Conservation (phyloP, 2,329 filamentous ascomycete genomes). For the Neonectria punicea region DNA sequence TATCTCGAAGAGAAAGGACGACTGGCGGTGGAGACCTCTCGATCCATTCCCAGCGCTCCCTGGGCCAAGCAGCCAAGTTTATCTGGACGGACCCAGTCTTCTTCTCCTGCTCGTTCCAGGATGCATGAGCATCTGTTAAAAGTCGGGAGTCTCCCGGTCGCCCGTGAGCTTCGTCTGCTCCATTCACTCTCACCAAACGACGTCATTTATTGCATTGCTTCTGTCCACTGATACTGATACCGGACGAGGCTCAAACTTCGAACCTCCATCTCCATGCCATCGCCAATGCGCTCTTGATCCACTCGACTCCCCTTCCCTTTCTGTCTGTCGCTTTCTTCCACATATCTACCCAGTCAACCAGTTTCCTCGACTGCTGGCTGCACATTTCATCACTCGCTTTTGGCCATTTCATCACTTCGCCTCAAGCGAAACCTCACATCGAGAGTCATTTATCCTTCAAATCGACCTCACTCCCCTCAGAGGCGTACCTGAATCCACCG, state of each 20-base stretch:
- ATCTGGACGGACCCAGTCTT: slow-evolving; percentile 39
- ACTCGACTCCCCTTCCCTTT: slow-evolving; percentile 26
- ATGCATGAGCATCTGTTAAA: slow-evolving; percentile 37
- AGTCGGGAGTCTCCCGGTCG: slow-evolving; percentile 35
- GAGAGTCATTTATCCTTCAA: slow-evolving; percentile 3
- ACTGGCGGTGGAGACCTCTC: slow-evolving; percentile 23
- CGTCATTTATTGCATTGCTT: slow-evolving; percentile 1
- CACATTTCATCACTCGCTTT: slow-evolving; percentile 34
- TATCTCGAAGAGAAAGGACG: slow-evolving; percentile 6
- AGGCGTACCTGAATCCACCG: not conserved
- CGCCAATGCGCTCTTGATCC: slow-evolving; percentile 31
- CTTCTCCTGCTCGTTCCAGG: slow-evolving; percentile 27
- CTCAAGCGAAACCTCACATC: not conserved
- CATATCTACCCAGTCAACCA: not conserved
- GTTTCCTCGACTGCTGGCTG: slow-evolving; percentile 2
- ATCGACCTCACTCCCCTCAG: not conserved
- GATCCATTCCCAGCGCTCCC: slow-evolving; percentile 29
- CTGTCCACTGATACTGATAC: not conserved
- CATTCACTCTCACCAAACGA: not conserved
- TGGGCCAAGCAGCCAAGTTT: slow-evolving; percentile 35
- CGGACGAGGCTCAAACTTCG: not conserved
- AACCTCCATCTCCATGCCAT: slow-evolving; percentile 30
- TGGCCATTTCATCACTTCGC: slow-evolving; percentile 21
- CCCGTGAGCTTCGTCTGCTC: slow-evolving; percentile 24
- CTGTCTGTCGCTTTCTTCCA: slow-evolving; percentile 24